Evolutionary conservation across 345 rosid genomes (phyloP).

Genomic region (Eucalyptus decipiens): DNA sequence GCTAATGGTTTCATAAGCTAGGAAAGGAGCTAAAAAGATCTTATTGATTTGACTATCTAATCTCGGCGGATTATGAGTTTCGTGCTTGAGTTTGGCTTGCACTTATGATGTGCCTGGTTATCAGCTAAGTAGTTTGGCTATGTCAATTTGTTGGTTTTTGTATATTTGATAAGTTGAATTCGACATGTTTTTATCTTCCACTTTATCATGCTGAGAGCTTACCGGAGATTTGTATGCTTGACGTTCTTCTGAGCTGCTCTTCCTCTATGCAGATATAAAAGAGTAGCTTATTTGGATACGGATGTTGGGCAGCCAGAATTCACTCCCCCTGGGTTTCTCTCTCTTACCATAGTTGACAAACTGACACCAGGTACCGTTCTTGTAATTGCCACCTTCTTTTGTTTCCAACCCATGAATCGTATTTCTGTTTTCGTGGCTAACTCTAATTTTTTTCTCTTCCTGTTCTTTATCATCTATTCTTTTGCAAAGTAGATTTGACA

Average conservation of each 20-base stretch:
- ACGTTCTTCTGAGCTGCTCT: background rate
- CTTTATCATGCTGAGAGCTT: background rate
- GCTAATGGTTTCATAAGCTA: background rate
- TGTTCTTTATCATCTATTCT: background rate
- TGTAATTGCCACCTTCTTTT: background rate
- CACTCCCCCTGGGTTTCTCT: slow-evolving; percentile 78
- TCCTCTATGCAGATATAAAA: slow-evolving; percentile 46
- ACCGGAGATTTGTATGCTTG: background rate
- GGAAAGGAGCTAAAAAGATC: background rate
- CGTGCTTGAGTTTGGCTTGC: background rate
- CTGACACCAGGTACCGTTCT: slow-evolving; percentile 38
- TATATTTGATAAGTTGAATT: background rate
- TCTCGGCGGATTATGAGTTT: background rate
- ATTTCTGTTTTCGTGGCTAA: background rate
- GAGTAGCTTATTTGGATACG: slow-evolving; percentile 79
- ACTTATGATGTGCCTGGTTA: background rate
- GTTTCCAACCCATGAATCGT: background rate
- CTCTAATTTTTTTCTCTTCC: background rate
- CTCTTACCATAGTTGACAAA: slow-evolving; percentile 65
- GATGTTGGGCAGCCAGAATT: slow-evolving; percentile 98
- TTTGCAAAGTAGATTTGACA: slow-evolving; percentile 41
- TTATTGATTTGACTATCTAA: background rate
- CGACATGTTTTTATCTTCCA: background rate
- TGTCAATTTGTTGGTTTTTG: background rate
- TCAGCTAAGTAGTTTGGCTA: background rate